Conservation (phyloP, 768 basidiomycete species). For the Dictyophora rubrovolvata region DNA sequence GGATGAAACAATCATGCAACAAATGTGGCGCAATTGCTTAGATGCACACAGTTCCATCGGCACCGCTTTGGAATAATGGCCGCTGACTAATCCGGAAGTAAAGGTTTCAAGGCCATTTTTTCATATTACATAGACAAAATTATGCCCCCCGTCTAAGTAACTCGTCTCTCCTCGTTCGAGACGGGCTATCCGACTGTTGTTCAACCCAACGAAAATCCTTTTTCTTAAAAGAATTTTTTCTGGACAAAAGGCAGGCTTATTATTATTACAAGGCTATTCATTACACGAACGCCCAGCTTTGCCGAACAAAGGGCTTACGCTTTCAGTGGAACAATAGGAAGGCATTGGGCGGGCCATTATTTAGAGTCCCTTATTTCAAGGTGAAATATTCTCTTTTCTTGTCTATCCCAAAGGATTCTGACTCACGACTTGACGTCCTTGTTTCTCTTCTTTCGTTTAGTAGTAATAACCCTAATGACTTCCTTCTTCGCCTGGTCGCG, state of each 20-base stretch:
- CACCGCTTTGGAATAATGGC: not conserved
- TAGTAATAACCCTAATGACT: constrained; percentile 39
- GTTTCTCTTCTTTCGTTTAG: not conserved
- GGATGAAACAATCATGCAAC: too few species aligned
- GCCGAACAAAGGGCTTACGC: constrained; percentile 6
- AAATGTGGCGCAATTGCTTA: too few species aligned
- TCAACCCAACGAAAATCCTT: not conserved
- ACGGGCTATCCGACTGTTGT: not conserved
- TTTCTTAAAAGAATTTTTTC: not conserved
- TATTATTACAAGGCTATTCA: not conserved
- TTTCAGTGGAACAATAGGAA: constrained; percentile 7
- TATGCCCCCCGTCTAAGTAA: not conserved
- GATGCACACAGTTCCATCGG: too few species aligned
- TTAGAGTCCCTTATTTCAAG: not conserved
- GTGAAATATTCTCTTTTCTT: not conserved
- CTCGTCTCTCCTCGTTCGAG: not conserved
- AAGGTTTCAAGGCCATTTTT: not conserved
- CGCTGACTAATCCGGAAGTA: not conserved
- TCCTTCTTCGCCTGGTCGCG: constrained; percentile 70
- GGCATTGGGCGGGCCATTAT: not conserved
- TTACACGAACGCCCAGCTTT: not conserved
- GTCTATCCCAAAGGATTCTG: not conserved
- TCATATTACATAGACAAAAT: not conserved
- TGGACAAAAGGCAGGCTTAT: not conserved
- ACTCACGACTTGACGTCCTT: constrained; percentile 5